phyloP scores from a whole-genome alignment of 495 filamentous ascomycete genomes.

The Aspergillus affinis region DNA sequence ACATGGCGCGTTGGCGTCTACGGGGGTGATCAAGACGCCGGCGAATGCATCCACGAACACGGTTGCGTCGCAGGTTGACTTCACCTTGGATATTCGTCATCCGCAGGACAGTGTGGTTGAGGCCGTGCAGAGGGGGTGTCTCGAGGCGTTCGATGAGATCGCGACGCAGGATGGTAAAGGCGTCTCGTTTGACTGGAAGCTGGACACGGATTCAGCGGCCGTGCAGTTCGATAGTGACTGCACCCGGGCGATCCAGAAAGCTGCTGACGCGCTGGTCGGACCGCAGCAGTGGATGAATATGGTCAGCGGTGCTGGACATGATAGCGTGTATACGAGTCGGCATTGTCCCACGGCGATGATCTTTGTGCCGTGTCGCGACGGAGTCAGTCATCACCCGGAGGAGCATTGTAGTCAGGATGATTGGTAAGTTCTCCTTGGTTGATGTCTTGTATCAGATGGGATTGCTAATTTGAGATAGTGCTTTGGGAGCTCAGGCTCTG shows the following conservation, averaged over 20 bases:
- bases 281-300: constrained; percentile 40
- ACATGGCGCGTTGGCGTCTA: constrained; percentile 57
- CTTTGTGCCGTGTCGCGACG: constrained; percentile 61
- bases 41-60: constrained; percentile 65
- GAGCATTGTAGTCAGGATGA: constrained; percentile 58
- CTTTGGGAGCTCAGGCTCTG: constrained; percentile 35
- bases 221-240: constrained; percentile 64
- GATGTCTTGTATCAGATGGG: background rate
- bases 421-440: constrained; percentile 40
- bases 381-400: constrained; percentile 60
- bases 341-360: constrained; percentile 61
- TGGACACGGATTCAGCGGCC: constrained; percentile 61
- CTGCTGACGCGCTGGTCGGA: constrained; percentile 50
- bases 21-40: constrained; percentile 63
- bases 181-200: constrained; percentile 48
- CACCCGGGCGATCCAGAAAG: constrained; percentile 55
- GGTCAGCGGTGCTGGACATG: constrained; percentile 58
- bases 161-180: constrained; percentile 47
- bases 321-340: constrained; percentile 56
- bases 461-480: constrained; percentile 23
- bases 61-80: constrained; percentile 62
- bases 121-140: constrained; percentile 46
- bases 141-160: constrained; percentile 48
- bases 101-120: constrained; percentile 55
- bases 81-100: constrained; percentile 68